Conservation (phyloP, 2,329 filamentous ascomycete genomes). For the Xylaria sp. region DNA sequence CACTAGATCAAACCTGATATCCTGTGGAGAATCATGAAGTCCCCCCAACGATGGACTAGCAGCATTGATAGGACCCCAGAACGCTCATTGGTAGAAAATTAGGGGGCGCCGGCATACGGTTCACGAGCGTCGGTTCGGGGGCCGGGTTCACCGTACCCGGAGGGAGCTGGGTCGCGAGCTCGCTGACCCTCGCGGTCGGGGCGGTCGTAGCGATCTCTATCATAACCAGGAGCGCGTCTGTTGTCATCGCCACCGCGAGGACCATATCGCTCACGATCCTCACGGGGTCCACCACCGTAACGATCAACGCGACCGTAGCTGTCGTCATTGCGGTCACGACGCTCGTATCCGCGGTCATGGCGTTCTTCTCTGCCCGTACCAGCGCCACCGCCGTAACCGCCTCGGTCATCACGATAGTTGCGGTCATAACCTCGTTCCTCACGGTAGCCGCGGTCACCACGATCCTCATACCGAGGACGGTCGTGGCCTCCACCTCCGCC, state of each 20-base stretch:
- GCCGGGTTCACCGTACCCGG: constrained; percentile 56
- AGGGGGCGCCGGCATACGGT: constrained; percentile 56
- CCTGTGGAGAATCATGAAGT: constrained; percentile 35
- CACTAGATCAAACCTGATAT: constrained; percentile 40
- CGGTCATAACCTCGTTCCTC: constrained; percentile 57
- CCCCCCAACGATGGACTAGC: constrained; percentile 45
- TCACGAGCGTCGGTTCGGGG: constrained; percentile 57
- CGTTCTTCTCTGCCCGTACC: constrained; percentile 47
- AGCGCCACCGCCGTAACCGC: constrained; percentile 47
- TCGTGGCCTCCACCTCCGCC: constrained; percentile 59
- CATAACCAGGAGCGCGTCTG: constrained; percentile 43
- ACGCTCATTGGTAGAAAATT: constrained; percentile 36
- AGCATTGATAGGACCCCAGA: constrained; percentile 40
- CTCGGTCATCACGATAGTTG: constrained; percentile 53
- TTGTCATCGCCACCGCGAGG: constrained; percentile 44
- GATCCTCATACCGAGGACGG: constrained; percentile 53
- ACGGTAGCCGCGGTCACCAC: constrained; percentile 58
- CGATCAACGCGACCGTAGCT: constrained; percentile 47
- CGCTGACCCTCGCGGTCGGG: constrained; percentile 56
- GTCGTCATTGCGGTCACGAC: constrained; percentile 56
- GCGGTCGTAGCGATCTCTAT: constrained; percentile 58
- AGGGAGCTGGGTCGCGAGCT: constrained; percentile 55
- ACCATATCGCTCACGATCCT: constrained; percentile 47
- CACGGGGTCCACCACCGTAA: constrained; percentile 45
- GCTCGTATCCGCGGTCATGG: constrained; percentile 63